Evolutionary conservation across 2,329 filamentous ascomycete genomes (phyloP), one percentile per base, ranked within the genome.

Genomic region (Proliferodiscus dingleyae): DNA sequence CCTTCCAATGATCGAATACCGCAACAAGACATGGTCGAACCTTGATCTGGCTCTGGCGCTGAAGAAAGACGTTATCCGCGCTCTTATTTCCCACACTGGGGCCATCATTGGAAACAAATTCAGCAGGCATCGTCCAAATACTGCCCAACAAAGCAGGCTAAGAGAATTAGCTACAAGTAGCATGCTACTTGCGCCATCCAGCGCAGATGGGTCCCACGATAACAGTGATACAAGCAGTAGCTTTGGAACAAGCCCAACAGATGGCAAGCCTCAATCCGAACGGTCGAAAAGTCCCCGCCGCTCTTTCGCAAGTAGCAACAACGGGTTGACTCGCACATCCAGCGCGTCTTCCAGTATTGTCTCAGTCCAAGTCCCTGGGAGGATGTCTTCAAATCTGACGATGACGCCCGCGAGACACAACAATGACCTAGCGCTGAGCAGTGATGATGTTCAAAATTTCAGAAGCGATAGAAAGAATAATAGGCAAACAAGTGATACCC

Each of bases 1-100:
- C 26, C 80, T 98, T 68, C 93, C 93, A 3, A 85, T 87, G 2
- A 83, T 98, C 37, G 93, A 98, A 65, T 97, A 95, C 70, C 82
- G 89, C 53, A 98, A 98, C 74, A 98, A 98, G 73, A 97, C 90
- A 7, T 98, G 93, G 93, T 96, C 89, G 5, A 98, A 97, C 64
- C 77, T 98, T 5, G 93, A 98, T 61, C 79, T 98, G 8, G 90
- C 91, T 1, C 74, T 97, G 38, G 86, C 89, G 11, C 75, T 98
- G 43, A 97, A 98, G 71, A 94, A 90, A 63, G 90, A 95, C 37
- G 87, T 97, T 47, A 88, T 95, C 62, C 87, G 89, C 61, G 91
- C 93, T 0, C 75, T 98, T 37, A 94, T 98, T 59, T 93, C 88
- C 2, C 93, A 98, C 62, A 90, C 91, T 0, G 93, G 93, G 28